These are phyloP conservation scores for Purshia tridentata DNA, from an alignment of 306 rosid genomes.

Conservation along the genomic window DNA sequence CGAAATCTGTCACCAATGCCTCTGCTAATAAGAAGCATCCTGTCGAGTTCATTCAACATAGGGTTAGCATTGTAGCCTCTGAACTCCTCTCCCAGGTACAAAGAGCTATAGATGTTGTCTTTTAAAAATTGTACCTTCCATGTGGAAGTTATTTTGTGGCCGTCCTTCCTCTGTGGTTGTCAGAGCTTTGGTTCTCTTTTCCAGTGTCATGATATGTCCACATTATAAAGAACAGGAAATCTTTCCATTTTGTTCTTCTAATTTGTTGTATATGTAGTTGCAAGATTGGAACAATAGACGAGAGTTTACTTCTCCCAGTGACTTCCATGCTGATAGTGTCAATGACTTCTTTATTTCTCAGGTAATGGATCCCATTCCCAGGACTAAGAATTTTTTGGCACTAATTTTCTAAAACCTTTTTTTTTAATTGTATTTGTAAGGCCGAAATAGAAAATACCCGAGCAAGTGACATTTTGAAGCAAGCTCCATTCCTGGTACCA, in stretches of 20 bases:
- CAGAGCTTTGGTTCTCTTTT: conserved; percentile 22
- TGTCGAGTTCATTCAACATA: conserved; percentile 70
- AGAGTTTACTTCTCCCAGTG: conserved; percentile 78
- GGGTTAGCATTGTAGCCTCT: conserved; percentile 81
- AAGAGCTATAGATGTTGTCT: conserved; percentile 13
- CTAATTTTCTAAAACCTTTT: conserved; percentile 11
- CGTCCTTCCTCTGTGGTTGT: conserved; percentile 10
- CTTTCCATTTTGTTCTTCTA: conserved; percentile 14
- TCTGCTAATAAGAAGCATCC: conserved; percentile 55
- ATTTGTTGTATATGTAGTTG: conserved; percentile 48
- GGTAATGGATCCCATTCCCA: conserved; percentile 48
- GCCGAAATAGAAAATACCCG: conserved; percentile 75
- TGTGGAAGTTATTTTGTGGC: conserved; percentile 23
- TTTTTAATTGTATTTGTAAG: conserved; percentile 34
- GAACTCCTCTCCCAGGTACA: conserved; percentile 93
- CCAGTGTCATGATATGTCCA: conserved; percentile 1
- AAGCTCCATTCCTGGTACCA: conserved; percentile 91
- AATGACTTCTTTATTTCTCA: conserved; percentile 94
- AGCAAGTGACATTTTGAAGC: conserved; percentile 91
- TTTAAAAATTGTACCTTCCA: conserved; percentile 19
- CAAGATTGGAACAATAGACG: conserved; percentile 99
- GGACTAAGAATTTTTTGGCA: conserved; percentile 2
- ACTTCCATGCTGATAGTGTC: conserved; percentile 96
- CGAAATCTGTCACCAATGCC: conserved; percentile 38
- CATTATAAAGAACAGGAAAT: conserved; percentile 8